Conservation (phyloP, 1,284 basidiomycete genomes). For the Cutaneotrichosporon spelunceum region DNA sequence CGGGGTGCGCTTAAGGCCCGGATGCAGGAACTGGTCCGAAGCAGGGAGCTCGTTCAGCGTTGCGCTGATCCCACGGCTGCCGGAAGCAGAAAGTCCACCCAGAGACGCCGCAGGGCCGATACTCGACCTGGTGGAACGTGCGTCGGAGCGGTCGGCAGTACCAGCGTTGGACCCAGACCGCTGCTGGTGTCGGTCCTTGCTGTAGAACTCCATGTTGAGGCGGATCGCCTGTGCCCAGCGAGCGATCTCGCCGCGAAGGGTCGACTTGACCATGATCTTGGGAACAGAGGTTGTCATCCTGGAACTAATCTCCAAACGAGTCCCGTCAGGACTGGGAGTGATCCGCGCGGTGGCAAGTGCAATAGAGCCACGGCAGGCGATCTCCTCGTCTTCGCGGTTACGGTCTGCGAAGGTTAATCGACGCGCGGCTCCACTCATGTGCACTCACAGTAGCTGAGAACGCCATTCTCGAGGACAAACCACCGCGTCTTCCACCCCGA, state of each 20-base stretch:
- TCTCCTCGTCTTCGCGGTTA: constrained; percentile 84
- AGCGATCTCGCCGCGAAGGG: constrained; percentile 80
- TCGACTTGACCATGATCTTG: constrained; percentile 88
- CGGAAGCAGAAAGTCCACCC: constrained; percentile 1
- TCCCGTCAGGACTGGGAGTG: constrained; percentile 53
- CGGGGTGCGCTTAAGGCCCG: constrained; percentile 46
- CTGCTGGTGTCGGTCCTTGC: background rate
- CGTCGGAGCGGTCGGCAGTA: constrained; percentile 12
- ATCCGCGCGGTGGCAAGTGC: constrained; percentile 76
- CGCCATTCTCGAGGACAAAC: constrained; percentile 87
- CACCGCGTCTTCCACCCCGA: constrained; percentile 85
- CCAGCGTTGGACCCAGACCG: background rate
- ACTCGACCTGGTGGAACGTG: constrained; percentile 14
- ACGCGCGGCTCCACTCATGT: background rate
- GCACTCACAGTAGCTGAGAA: constrained; percentile 63
- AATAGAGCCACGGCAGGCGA: constrained; percentile 83
- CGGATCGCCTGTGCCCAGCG: constrained; percentile 78
- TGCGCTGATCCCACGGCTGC: constrained; percentile 13
- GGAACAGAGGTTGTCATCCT: constrained; percentile 50
- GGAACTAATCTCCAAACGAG: constrained; percentile 79
- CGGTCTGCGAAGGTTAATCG: constrained; percentile 54
- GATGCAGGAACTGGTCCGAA: constrained; percentile 41
- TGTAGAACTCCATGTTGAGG: constrained; percentile 67
- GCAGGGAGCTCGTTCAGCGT: constrained; percentile 33
- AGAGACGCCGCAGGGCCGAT: background rate